Evolutionary conservation across 106 monocot species (phyloP).

Genomic region (Acanthochlamys bracteata): DNA sequence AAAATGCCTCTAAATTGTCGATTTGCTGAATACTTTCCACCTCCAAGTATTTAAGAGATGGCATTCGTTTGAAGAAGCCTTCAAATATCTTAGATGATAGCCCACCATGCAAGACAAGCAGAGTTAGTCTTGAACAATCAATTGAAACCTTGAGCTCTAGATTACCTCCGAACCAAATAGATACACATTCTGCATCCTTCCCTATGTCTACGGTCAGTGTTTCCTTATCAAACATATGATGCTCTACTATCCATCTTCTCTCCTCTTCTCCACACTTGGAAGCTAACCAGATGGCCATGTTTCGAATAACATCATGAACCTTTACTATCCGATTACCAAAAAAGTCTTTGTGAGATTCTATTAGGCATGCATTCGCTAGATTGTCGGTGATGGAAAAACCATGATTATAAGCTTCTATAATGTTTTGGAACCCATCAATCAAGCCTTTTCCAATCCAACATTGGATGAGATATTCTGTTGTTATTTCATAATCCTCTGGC

Average conservation of each 20-base stretch:
- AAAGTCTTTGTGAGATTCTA: not conserved
- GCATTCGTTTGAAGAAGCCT: not conserved
- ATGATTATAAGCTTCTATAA: not conserved
- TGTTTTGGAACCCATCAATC: not conserved
- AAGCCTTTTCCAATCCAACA: constrained; percentile 12
- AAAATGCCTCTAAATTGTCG: not conserved
- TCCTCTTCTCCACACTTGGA: not conserved
- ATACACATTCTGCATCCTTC: not conserved
- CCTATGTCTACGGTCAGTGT: not conserved
- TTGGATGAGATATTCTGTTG: not conserved
- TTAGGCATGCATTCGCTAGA: constrained; percentile 3
- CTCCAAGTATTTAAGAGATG: not conserved
- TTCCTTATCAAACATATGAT: no score
- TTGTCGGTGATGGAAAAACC: not conserved
- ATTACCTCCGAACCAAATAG: not conserved
- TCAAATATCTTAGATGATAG: not conserved
- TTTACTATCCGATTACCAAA: not conserved
- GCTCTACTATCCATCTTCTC: not conserved
- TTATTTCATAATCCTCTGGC: constrained; percentile 5
- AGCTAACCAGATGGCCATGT: not conserved
- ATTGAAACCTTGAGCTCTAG: not conserved
- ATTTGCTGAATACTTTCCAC: not conserved
- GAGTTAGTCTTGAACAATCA: not conserved
- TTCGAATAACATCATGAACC: constrained; percentile 14
- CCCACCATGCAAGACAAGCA: not conserved